Percentiles rank a stretch among this genome's conserved stretches.
Evolutionary conservation across 352 stramenopile species (phyloP).

Genomic region (Pseudoperonospora humuli): DNA sequence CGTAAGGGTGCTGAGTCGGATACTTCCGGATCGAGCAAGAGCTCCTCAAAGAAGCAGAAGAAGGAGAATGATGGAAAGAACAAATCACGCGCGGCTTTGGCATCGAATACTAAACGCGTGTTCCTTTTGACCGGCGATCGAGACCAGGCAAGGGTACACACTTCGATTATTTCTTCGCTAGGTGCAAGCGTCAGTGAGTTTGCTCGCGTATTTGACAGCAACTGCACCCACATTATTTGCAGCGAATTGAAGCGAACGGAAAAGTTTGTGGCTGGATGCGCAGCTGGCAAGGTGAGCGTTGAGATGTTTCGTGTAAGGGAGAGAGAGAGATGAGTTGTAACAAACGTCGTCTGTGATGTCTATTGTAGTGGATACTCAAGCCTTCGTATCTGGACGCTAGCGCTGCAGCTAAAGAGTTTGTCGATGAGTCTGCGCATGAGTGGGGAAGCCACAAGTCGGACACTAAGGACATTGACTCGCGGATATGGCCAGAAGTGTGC

Average conservation of each 20-base stretch:
- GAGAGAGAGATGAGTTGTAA: neutral
- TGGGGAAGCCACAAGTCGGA: constrained; percentile 53
- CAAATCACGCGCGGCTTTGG: constrained; percentile 2
- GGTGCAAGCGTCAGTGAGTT: constrained; percentile 57
- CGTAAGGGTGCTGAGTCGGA: constrained; percentile 14
- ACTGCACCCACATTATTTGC: constrained; percentile 82
- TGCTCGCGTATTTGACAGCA: constrained; percentile 55
- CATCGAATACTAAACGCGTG: constrained; percentile 17
- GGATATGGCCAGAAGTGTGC: constrained; percentile 59
- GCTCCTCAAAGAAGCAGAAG: constrained; percentile 24
- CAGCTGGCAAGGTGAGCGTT: constrained; percentile 61
- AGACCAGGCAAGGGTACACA: constrained; percentile 65
- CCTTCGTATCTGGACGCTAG: constrained; percentile 71
- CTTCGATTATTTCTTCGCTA: constrained; percentile 63
- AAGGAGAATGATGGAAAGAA: constrained; percentile 14
- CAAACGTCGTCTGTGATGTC: constrained; percentile 8
- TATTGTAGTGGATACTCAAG: constrained; percentile 73
- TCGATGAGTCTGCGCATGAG: constrained; percentile 63
- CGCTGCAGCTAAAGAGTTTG: constrained; percentile 52
- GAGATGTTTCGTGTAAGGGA: neutral
- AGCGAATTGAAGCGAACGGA: constrained; percentile 82
- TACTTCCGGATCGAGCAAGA: constrained; percentile 6
- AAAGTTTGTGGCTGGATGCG: constrained; percentile 80
- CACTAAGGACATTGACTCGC: constrained; percentile 57
- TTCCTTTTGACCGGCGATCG: constrained; percentile 74